Evolutionary conservation across 164 flowering plant genomes (phyloP).

Genomic region (Kingdonia uniflora): DNA sequence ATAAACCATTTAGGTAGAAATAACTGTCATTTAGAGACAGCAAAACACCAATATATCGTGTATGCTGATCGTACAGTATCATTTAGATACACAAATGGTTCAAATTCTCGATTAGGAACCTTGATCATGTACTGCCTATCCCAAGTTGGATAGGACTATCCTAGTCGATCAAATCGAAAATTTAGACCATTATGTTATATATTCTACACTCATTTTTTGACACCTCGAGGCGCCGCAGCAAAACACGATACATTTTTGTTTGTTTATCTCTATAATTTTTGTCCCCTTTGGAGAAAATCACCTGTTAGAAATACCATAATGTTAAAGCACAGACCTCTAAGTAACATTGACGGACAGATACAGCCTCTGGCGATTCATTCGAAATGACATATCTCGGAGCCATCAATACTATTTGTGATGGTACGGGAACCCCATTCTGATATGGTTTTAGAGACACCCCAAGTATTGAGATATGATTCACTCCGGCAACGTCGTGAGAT

Average conservation of each 20-base stretch:
- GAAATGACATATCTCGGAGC: conserved; percentile 59
- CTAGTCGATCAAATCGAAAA: not conserved
- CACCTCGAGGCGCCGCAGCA: no score
- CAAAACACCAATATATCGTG: no score
- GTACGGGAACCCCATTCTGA: conserved; percentile 23
- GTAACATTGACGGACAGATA: conserved; percentile 64
- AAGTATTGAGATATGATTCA: conserved; percentile 35
- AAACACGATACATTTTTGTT: no score
- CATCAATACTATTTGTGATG: conserved; percentile 53
- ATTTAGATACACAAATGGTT: no score
- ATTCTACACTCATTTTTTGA: no score
- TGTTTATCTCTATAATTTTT: no score
- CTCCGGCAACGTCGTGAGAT: conserved; percentile 28
- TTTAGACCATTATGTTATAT: no score
- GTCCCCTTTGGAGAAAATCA: no score
- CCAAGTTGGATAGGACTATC: not conserved
- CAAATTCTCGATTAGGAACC: not conserved
- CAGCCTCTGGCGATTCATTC: conserved; percentile 56
- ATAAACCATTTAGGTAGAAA: no score
- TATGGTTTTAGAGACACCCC: conserved; percentile 64
- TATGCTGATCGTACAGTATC: no score
- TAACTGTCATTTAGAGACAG: no score
- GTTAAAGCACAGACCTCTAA: conserved; percentile 44
- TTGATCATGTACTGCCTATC: no score
- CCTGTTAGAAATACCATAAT: not conserved